Conservation (phyloP, 352 stramenopile species). For the Halophytophthora polymorphica region DNA sequence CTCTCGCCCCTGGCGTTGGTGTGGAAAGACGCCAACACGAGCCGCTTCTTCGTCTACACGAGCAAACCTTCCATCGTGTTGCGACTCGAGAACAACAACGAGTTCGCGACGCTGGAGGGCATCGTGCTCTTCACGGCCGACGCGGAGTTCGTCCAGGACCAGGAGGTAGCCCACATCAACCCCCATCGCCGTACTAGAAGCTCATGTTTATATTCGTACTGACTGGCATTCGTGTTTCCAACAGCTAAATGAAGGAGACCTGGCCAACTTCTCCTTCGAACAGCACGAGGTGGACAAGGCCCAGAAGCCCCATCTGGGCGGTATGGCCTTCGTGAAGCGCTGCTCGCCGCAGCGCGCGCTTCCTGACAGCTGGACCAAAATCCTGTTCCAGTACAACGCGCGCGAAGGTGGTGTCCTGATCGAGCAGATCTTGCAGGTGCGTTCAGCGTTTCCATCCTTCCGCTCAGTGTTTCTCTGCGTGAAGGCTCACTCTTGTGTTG, state of each 20-base stretch:
- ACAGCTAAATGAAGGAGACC: conserved; percentile 70
- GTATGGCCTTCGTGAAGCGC: conserved; percentile 63
- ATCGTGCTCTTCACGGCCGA: conserved; percentile 55
- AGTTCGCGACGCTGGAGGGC: conserved; percentile 73
- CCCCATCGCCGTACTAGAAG: too few species aligned
- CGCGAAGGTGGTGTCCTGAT: conserved; percentile 59
- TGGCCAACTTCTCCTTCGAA: conserved; percentile 79
- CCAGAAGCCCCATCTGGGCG: conserved; percentile 42
- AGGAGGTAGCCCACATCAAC: conserved; percentile 45
- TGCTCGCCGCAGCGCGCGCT: conserved; percentile 82
- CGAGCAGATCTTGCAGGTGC: conserved; percentile 60
- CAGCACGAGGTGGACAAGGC: conserved; percentile 47
- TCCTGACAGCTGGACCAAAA: conserved; percentile 88
- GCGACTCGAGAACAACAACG: conserved; percentile 36
- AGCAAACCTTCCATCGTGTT: conserved; percentile 76
- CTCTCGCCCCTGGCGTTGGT: conserved; percentile 84
- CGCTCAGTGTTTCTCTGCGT: neutral
- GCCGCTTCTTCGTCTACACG: conserved; percentile 74
- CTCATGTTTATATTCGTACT: neutral
- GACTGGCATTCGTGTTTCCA: neutral
- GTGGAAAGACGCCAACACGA: conserved; percentile 88
- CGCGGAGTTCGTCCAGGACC: conserved; percentile 42
- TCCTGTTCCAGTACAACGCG: conserved; percentile 80
- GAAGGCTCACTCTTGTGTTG: neutral
- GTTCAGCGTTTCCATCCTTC: neutral